phyloP scores from a whole-genome alignment of 495 filamentous ascomycete species.

The Penicillium coprophilum region DNA sequence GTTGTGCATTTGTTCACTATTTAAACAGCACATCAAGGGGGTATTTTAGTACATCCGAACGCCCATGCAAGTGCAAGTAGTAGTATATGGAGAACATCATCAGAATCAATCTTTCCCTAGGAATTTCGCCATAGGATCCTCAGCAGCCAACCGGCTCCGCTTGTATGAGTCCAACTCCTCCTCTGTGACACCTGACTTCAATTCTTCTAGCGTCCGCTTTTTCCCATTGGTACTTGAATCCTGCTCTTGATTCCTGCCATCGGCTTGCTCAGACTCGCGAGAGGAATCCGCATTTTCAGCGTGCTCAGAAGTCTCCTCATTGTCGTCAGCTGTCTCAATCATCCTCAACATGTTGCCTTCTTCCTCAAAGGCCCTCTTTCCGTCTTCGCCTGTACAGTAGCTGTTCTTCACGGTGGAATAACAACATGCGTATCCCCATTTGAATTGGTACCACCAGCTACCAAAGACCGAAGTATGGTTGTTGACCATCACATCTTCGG shows the following conservation, averaged over 20 bases:
- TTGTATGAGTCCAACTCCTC: conserved; percentile 83
- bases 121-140: conserved; percentile 85
- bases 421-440: conserved; percentile 98
- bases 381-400: conserved; percentile 92
- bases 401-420: conserved; percentile 91
- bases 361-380: conserved; percentile 69
- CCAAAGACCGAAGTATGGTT: conserved; percentile 95
- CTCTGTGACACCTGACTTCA: conserved; percentile 69
- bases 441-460: conserved; percentile 93
- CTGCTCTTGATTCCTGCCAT: conserved; percentile 32
- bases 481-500: conserved; percentile 82
- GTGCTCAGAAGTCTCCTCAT: conserved; percentile 16
- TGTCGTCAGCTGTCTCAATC: conserved; percentile 37
- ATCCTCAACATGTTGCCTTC: conserved; percentile 57
- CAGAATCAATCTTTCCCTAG: conserved; percentile 53
- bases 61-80: conserved; percentile 17
- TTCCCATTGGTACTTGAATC: conserved; percentile 41
- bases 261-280: conserved; percentile 29
- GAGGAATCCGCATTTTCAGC: conserved; percentile 24
- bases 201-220: conserved; percentile 73
- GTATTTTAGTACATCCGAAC: conserved; percentile 30
- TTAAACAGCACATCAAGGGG: conserved; percentile 16
- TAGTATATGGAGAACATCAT: conserved; percentile 13
- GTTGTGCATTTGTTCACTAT: conserved; percentile 4
- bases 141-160: conserved; percentile 61